These are phyloP conservation scores for Pyricularia sp. DNA, from an alignment of 2,329 filamentous ascomycete species.

Conservation along the genomic window DNA sequence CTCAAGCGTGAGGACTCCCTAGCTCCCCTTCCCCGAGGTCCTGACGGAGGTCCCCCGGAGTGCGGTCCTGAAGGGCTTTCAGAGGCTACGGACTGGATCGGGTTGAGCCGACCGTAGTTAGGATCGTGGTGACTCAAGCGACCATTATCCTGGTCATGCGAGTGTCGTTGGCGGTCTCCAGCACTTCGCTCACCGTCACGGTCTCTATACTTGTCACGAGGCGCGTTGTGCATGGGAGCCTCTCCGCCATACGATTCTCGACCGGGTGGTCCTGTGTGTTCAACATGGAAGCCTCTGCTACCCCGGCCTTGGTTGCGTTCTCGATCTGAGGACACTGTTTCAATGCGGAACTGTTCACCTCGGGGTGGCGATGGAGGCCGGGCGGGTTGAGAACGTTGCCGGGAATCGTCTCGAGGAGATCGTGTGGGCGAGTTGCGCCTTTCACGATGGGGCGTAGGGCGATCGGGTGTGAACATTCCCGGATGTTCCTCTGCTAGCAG, in stretches of 20 bases:
- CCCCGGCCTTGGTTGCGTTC: conserved; percentile 1
- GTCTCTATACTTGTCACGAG: conserved; percentile 21
- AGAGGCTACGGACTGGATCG: conserved; percentile 30
- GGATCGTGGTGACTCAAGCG: conserved; percentile 46
- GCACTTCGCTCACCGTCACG: conserved; percentile 27
- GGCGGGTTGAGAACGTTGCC: conserved; percentile 27
- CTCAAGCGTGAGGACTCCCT: conserved; percentile 13
- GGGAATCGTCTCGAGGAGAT: conserved; percentile 31
- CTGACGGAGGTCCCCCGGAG: conserved; percentile 24
- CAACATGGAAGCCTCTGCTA: neutral
- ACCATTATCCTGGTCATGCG: conserved; percentile 38
- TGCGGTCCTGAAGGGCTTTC: conserved; percentile 48
- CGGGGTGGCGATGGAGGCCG: conserved; percentile 42
- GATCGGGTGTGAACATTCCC: conserved; percentile 36
- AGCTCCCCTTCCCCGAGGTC: conserved; percentile 30
- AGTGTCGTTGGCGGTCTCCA: conserved; percentile 25
- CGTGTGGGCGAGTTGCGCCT: conserved; percentile 24
- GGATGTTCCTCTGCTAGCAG: conserved; percentile 31
- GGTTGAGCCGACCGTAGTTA: conserved; percentile 53
- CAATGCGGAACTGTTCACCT: conserved; percentile 19
- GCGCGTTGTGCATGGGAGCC: conserved; percentile 5
- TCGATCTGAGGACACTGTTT: conserved; percentile 1
- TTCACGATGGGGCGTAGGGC: conserved; percentile 35
- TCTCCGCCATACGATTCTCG: conserved; percentile 2
- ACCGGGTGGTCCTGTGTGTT: neutral